phyloP scores from a whole-genome alignment of 73 alveolate genomes.

The Stentor coeruleus region DNA sequence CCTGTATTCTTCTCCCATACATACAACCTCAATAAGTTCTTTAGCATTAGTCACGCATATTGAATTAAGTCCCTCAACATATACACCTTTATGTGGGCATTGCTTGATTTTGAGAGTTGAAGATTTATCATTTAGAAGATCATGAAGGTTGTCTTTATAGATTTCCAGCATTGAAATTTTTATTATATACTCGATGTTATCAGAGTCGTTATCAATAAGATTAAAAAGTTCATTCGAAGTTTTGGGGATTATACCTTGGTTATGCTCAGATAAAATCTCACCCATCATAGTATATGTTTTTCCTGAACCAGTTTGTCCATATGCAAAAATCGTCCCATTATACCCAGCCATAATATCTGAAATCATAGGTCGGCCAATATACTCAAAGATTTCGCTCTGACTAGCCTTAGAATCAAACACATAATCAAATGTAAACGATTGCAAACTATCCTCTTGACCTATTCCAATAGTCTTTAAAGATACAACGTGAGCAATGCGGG shows the following conservation, averaged over 20 bases:
- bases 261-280: not conserved
- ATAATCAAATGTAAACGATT: constrained; percentile 1
- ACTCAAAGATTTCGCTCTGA: not conserved
- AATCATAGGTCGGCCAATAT: constrained; percentile 23
- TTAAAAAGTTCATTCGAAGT: constrained; percentile 1
- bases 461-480: not conserved
- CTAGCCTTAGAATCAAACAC: not conserved
- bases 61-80: constrained; percentile 32
- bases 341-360: constrained; percentile 30
- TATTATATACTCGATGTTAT: constrained; percentile 28
- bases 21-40: constrained; percentile 48
- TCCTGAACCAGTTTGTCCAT: constrained; percentile 39
- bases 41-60: constrained; percentile 47
- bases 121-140: constrained; percentile 19
- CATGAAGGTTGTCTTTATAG: constrained; percentile 29
- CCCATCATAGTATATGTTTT: constrained; percentile 36
- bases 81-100: constrained; percentile 26
- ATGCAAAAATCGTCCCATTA: constrained; percentile 34
- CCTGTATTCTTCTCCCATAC: constrained; percentile 52
- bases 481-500: not conserved
- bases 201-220: constrained; percentile 28
- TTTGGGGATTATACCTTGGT: constrained; percentile 30
- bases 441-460: not conserved
- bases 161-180: constrained; percentile 33
- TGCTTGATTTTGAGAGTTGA: constrained; percentile 28